Evolutionary conservation across 139 green algal genomes (phyloP).

Genomic region (Nannochloris sp.): DNA sequence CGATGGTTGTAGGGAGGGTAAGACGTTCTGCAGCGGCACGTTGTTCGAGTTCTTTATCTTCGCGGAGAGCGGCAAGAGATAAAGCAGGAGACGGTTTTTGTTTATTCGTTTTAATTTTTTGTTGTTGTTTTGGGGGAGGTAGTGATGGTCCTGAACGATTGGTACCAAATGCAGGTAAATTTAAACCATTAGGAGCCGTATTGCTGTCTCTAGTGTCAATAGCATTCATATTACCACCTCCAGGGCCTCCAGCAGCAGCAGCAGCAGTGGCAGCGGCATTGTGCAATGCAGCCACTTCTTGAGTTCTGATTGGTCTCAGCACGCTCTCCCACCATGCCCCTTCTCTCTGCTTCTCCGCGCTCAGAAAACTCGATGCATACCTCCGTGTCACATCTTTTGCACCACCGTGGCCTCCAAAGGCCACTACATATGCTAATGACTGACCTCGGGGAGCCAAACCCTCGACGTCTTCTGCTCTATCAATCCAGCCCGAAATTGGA

Average conservation of each 20-base stretch:
- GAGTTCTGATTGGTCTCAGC: conserved; percentile 17
- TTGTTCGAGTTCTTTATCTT: conserved; percentile 66
- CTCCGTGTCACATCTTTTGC: conserved; percentile 65
- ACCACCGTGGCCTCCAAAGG: conserved; percentile 27
- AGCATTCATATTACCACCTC: not conserved
- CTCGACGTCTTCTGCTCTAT: conserved; percentile 43
- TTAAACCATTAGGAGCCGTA: no score
- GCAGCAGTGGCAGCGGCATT: not conserved
- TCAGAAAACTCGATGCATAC: conserved; percentile 43
- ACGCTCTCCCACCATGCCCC: conserved; percentile 51
- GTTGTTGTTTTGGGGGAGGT: no score
- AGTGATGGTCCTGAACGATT: no score
- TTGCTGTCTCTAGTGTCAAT: no score
- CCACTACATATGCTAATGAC: conserved; percentile 58
- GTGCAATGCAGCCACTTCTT: no score
- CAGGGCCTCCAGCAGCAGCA: conserved; percentile 2
- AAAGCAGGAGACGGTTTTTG: no score
- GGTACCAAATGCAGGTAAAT: no score
- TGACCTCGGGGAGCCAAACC: not conserved
- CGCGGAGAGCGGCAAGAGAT: conserved; percentile 36
- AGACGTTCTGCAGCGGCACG: conserved; percentile 2
- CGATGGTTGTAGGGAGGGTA: conserved; percentile 60
- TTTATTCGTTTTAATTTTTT: no score
- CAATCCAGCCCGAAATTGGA: conserved; percentile 46
- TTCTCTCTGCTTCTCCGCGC: conserved; percentile 41